Evolutionary conservation across 176 grass and related monocot genomes (phyloP).

Genomic region (Microstegium vimineum): DNA sequence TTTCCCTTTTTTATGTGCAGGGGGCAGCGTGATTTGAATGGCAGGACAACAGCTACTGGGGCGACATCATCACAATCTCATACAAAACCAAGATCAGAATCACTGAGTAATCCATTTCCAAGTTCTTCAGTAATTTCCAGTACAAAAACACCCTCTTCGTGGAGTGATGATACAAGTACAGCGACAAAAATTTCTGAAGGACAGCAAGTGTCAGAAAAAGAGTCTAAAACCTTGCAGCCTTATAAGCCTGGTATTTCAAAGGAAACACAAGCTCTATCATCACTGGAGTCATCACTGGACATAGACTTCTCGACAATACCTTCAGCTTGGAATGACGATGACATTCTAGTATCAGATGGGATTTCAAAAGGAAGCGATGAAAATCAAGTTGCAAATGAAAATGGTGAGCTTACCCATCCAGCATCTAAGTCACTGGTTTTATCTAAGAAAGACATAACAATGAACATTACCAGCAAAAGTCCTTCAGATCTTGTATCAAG

Average conservation of each 20-base stretch:
- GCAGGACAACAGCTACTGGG: conserved; percentile 34
- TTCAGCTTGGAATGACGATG: conserved; percentile 86
- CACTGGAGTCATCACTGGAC: conserved; percentile 29
- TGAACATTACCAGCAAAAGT: conserved; percentile 34
- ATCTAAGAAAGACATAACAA: conserved; percentile 20
- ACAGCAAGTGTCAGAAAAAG: conserved; percentile 20
- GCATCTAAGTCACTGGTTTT: conserved; percentile 6
- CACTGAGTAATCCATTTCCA: conserved; percentile 30
- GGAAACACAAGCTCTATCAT: conserved; percentile 35
- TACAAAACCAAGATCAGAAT: conserved; percentile 62
- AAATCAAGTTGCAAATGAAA: conserved; percentile 31
- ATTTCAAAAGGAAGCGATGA: conserved; percentile 44
- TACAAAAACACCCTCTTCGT: conserved; percentile 58
- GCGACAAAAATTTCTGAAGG: conserved; percentile 46
- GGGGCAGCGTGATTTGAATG: conserved; percentile 63
- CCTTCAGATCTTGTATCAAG: conserved; percentile 24
- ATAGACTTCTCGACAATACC: conserved; percentile 63
- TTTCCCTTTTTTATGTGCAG: conserved; percentile 27
- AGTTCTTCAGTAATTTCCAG: conserved; percentile 36
- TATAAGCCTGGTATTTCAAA: conserved; percentile 62
- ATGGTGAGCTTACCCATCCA: conserved; percentile 14
- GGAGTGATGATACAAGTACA: conserved; percentile 76
- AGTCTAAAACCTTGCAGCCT: conserved; percentile 46
- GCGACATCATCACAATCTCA: conserved; percentile 38
- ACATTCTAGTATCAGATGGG: conserved; percentile 39